These are phyloP conservation scores for Nannochloris sp. DNA, from an alignment of 139 green algal genomes.

Conservation along the genomic window DNA sequence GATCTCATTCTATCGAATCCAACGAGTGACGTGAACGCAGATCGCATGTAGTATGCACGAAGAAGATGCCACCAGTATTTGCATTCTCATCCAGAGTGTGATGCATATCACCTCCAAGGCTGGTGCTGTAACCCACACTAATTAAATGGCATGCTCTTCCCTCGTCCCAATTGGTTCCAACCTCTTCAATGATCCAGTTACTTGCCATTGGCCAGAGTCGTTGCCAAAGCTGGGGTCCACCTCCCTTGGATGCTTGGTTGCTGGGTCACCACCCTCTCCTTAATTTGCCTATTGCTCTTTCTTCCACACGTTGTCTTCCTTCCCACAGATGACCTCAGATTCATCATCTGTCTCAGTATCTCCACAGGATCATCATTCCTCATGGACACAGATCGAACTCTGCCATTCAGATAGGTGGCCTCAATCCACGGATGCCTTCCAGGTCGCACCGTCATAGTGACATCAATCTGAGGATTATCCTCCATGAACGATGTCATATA, in stretches of 20 bases:
- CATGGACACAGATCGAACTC: constrained; percentile 16
- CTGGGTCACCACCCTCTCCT: constrained; percentile 13
- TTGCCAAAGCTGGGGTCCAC: constrained; percentile 17
- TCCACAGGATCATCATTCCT: constrained; percentile 25
- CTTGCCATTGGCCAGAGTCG: not conserved
- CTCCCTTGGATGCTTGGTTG: constrained; percentile 20
- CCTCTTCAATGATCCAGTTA: not conserved
- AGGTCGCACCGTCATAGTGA: not conserved
- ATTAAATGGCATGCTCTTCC: no score
- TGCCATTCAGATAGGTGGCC: constrained; percentile 7
- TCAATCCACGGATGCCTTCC: not conserved
- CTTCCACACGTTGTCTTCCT: constrained; percentile 14
- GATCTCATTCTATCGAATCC: no score
- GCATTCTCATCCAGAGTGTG: no score
- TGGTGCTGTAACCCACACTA: no score
- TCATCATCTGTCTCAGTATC: constrained; percentile 24
- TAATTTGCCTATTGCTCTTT: constrained; percentile 16
- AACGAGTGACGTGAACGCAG: no score
- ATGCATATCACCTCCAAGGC: no score
- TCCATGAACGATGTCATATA: constrained; percentile 26
- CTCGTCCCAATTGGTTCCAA: not conserved
- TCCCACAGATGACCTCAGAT: constrained; percentile 19
- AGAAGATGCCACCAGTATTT: no score
- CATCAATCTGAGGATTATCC: constrained; percentile 31
- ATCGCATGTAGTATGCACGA: no score